A percentile compares a stretch with the other conserved stretches of the same genome.
Conservation (phyloP, 805 yeast genomes). For the Metschnikowia baotianmanensis region DNA sequence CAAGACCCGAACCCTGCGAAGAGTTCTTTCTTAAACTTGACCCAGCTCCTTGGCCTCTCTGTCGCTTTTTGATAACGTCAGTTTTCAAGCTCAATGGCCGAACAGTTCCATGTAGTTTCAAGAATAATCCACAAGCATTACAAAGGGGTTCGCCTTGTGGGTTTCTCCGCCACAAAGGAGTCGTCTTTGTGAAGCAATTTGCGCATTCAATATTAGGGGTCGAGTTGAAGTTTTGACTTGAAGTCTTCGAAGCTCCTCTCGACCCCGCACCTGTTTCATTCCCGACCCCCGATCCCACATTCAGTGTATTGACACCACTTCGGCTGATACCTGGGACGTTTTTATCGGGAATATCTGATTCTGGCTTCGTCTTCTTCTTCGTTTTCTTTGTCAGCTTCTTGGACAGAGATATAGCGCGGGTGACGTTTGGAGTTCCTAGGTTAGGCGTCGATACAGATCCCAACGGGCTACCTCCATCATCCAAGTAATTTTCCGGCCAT, state of each 20-base stretch:
- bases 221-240: not conserved
- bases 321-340: not conserved
- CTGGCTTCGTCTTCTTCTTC: slow-evolving; percentile 4
- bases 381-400: slow-evolving; percentile 12
- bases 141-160: slow-evolving; percentile 91
- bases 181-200: slow-evolving; percentile 87
- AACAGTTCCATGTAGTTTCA: slow-evolving; percentile 89
- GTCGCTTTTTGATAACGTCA: slow-evolving; percentile 89
- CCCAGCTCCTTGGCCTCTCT: slow-evolving; percentile 43
- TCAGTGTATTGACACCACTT: not conserved
- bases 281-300: not conserved
- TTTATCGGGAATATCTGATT: not conserved
- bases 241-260: slow-evolving; percentile 1
- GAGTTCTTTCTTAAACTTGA: slow-evolving; percentile 13
- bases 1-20: not conserved
- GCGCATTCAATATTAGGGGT: slow-evolving; percentile 50
- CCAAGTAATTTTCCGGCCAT: slow-evolving; percentile 10
- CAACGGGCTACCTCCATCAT: slow-evolving; percentile 9
- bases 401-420: slow-evolving; percentile 10
- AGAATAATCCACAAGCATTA: slow-evolving; percentile 56
- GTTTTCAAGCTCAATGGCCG: slow-evolving; percentile 89
- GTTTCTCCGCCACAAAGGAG: slow-evolving; percentile 94
- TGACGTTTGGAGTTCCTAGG: slow-evolving; percentile 11
- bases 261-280: not conserved
- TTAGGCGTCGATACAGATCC: slow-evolving; percentile 15